These are phyloP conservation scores for Begonia fuchsioides DNA, from an alignment of 306 rosid genomes.

Conservation along the genomic window DNA sequence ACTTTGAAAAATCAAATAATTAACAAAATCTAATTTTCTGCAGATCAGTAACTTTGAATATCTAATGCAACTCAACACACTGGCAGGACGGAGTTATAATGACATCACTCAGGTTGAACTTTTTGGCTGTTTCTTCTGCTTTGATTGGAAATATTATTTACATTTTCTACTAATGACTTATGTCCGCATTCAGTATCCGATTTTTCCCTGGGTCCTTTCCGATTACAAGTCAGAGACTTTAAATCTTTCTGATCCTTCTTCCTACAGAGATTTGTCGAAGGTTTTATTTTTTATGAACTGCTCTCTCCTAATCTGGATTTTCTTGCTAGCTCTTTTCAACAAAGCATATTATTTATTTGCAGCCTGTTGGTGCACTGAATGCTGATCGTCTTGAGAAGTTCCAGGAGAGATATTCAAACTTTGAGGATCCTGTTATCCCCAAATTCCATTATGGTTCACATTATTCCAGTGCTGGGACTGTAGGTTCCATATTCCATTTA, in stretches of 20 bases:
- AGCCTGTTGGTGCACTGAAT: constrained; percentile 91
- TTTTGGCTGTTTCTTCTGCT: constrained; percentile 11
- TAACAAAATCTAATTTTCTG: constrained; percentile 15
- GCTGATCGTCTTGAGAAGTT: constrained; percentile 67
- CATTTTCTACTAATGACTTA: constrained; percentile 10
- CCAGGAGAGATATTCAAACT: constrained; percentile 84
- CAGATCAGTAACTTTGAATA: constrained; percentile 99
- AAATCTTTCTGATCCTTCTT: constrained; percentile 76
- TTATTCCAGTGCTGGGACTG: constrained; percentile 98
- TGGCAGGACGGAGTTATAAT: constrained; percentile 98
- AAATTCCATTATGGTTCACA: constrained; percentile 97
- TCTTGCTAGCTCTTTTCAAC: constrained; percentile 2
- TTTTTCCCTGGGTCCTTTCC: constrained; percentile 96
- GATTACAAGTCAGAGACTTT: constrained; percentile 78
- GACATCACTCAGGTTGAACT: constrained; percentile 85
- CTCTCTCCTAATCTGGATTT: constrained; percentile 1
- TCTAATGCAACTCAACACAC: constrained; percentile 94
- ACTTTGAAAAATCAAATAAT: neutral
- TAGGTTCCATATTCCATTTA: constrained; percentile 24
- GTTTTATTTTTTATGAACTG: constrained; percentile 23
- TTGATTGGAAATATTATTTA: constrained; percentile 12
- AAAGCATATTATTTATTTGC: constrained; percentile 17
- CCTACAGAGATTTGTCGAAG: constrained; percentile 90
- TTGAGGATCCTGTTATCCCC: constrained; percentile 91
- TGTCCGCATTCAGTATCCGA: constrained; percentile 69